Evolutionary conservation across 108 stramenopile species (phyloP).

Genomic region (Conticribra guillardii): DNA sequence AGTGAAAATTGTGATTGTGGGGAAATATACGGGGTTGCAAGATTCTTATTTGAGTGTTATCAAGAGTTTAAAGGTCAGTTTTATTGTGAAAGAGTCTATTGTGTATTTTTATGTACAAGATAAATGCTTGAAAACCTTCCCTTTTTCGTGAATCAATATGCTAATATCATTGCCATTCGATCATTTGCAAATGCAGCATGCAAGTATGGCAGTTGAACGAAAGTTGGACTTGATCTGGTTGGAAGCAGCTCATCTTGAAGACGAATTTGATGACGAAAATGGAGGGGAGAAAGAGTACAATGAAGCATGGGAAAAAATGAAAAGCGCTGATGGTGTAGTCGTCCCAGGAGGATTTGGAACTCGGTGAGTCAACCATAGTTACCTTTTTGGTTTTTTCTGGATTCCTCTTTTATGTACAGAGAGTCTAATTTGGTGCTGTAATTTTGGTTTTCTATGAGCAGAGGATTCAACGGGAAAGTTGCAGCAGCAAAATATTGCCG

Average conservation of each 20-base stretch:
- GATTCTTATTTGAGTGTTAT: conserved; percentile 97
- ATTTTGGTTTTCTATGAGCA: conserved; percentile 14
- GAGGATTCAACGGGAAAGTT: conserved; percentile 89
- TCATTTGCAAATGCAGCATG: conserved; percentile 58
- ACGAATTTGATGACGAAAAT: conserved; percentile 41
- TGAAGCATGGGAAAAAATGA: conserved; percentile 70
- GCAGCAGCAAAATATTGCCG: conserved; percentile 92
- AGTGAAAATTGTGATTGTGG: conserved; percentile 94
- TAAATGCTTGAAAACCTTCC: background rate
- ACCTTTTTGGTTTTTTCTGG: no score
- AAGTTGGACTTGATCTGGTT: conserved; percentile 94
- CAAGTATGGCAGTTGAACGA: conserved; percentile 87
- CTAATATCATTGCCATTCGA: background rate
- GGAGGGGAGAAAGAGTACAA: conserved; percentile 56
- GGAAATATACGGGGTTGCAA: conserved; percentile 95
- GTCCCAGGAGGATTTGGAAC: conserved; percentile 94
- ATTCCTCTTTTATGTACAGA: no score
- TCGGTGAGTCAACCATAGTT: conserved; percentile 68
- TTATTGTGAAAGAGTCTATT: background rate
- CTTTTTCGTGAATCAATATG: background rate
- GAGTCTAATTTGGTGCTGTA: no score
- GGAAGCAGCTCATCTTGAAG: conserved; percentile 92
- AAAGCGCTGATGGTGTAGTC: conserved; percentile 69
- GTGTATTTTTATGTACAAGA: no score
- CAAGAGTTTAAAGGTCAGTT: conserved; percentile 89